Base-by-base conservation (phyloP, 208 protist genomes). In the Vickermania ingenoplastis region DNA sequence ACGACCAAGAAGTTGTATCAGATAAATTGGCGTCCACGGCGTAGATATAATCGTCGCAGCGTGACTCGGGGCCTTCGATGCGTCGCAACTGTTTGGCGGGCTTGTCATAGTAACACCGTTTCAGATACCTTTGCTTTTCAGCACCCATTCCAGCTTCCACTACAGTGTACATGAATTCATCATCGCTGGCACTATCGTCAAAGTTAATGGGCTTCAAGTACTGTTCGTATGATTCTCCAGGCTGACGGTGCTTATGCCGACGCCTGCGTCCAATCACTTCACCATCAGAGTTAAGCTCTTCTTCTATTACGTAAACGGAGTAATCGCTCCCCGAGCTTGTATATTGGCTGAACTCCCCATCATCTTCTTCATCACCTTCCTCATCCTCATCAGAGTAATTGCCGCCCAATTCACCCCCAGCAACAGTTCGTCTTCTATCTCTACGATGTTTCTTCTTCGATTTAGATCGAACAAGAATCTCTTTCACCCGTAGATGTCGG, bases 201-300 rank as follows among this genome's bases (percentile, higher is more conserved):
- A 45, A 45, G 17, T 45, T 45, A 45, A 45, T 45, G 24, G 13
- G 28, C 21, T 62, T 52, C 21, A 0, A 24, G 11, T 64, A 14
- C 11, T 23, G 30, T 2, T 53, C 30, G 14, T 26, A n/a, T 25
- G 21, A 41, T 2, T 22, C 58, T 17, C 36, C 27, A 1, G 53
- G 23, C 23, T 51, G 21, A 26, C 29, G 53, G 25, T 59, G 52
- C 51, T 61, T 69, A 29, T 66, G 70, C 1, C 57, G 65, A 14
- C 63, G 63, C 1, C 75, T 71, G 23, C 69, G 71, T 24, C 31
- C 49, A 4, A 86, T 53, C 0, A 86, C 71, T 0, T 63, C 57
- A 14, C 66, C 68, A 31, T 76, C 30, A 1, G 65, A 54, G 51
- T 74, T 73, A 11, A 86, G 57, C 64, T 83, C 69, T 63, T 86